phyloP scores from a whole-genome alignment of 2,329 filamentous ascomycete species.

The Xylaria sp. region DNA sequence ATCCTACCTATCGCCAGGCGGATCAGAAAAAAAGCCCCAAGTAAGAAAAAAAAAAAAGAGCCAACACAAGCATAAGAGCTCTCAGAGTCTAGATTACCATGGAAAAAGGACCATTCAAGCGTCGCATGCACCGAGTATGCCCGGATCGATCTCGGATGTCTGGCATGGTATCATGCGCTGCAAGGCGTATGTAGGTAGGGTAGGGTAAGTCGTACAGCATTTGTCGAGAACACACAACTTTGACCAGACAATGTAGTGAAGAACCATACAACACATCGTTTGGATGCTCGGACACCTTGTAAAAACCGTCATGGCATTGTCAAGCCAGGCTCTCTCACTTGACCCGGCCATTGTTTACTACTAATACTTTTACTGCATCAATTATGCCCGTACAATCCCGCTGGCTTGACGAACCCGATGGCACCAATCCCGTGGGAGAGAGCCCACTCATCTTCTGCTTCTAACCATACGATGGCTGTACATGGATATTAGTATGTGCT shows the following conservation, averaged over 20 bases:
- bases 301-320: conserved; percentile 13
- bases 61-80: background rate
- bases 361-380: conserved; percentile 31
- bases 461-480: conserved; percentile 21
- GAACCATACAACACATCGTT: conserved; percentile 23
- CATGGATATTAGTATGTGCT: conserved; percentile 33
- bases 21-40: conserved; percentile 4
- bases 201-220: conserved; percentile 30
- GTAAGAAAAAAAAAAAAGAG: too few species aligned
- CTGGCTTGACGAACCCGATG: conserved; percentile 14
- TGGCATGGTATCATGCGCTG: conserved; percentile 26
- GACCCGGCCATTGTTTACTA: conserved; percentile 29
- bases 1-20: conserved; percentile 3
- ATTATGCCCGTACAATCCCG: conserved; percentile 4
- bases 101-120: conserved; percentile 19
- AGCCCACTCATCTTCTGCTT: conserved; percentile 33
- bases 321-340: conserved; percentile 7
- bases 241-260: conserved; percentile 14
- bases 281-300: conserved; percentile 17
- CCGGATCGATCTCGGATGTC: conserved; percentile 28
- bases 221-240: conserved; percentile 19
- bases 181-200: conserved; percentile 24
- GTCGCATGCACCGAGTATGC: conserved; percentile 23
- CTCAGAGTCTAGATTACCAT: conserved; percentile 17
- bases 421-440: conserved; percentile 22